Conservation (phyloP, 225 moss, liverwort and hornwort genomes). For the Bryoerythrophyllum caledonicum region DNA sequence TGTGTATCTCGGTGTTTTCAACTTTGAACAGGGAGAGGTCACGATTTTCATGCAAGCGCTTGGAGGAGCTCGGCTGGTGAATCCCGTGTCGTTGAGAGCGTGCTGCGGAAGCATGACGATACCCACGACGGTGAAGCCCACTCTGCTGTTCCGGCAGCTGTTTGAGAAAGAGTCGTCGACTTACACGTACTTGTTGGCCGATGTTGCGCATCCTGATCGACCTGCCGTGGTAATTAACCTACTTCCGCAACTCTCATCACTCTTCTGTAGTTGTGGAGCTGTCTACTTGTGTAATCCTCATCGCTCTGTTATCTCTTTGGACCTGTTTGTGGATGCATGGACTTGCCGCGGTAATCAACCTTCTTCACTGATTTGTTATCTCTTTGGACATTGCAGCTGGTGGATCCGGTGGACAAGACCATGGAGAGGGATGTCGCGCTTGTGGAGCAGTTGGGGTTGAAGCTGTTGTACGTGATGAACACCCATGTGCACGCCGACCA, state of each 20-base stretch:
- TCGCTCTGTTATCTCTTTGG: not conserved
- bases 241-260: not conserved
- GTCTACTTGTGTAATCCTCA: too few relatives aligned
- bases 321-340: conserved; percentile 21
- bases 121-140: conserved; percentile 26
- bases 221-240: conserved; percentile 70
- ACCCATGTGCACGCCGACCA: conserved; percentile 95
- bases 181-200: conserved; percentile 86
- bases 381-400: conserved; percentile 45
- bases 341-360: too few relatives aligned
- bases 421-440: conserved; percentile 73
- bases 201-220: conserved; percentile 71
- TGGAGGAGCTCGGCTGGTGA: conserved; percentile 31
- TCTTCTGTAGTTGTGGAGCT: too few relatives aligned
- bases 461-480: conserved; percentile 79
- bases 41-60: conserved; percentile 42
- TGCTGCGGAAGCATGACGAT: conserved; percentile 49
- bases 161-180: conserved; percentile 98
- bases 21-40: not conserved
- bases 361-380: too few relatives aligned
- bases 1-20: not conserved
- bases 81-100: conserved; percentile 32
- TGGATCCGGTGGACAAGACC: conserved; percentile 86
- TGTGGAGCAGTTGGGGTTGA: conserved; percentile 78
- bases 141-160: conserved; percentile 82